These are phyloP conservation scores for Peronospora belbahrii DNA, from an alignment of 352 stramenopile genomes.

Conservation along the genomic window DNA sequence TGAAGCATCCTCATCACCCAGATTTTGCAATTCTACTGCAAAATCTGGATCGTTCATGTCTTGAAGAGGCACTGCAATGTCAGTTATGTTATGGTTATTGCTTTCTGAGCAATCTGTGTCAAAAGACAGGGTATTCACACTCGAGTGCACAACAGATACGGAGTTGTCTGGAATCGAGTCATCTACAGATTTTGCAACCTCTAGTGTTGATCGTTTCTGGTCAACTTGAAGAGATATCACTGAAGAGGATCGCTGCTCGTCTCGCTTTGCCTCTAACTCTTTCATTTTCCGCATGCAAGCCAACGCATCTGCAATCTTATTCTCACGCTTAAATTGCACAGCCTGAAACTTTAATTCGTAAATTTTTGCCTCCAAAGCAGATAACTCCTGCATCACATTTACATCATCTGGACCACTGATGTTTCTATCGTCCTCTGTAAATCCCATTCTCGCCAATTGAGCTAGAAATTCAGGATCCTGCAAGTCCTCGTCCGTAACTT, in stretches of 20 bases:
- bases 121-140: constrained; percentile 2
- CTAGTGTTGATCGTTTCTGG: background rate
- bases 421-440: constrained; percentile 13
- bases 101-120: background rate
- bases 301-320: constrained; percentile 48
- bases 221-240: background rate
- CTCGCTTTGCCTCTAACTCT: constrained; percentile 37
- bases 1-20: constrained; percentile 9
- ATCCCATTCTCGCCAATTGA: constrained; percentile 44
- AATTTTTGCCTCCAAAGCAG: constrained; percentile 39
- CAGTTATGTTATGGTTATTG: constrained; percentile 15
- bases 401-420: background rate
- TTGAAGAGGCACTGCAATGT: constrained; percentile 48
- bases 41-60: constrained; percentile 55
- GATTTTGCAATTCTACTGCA: constrained; percentile 33
- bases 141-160: constrained; percentile 7
- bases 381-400: constrained; percentile 14
- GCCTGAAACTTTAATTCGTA: constrained; percentile 37
- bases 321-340: constrained; percentile 45
- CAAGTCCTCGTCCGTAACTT: constrained; percentile 79
- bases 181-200: background rate
- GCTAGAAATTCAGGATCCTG: constrained; percentile 56
- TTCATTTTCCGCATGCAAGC: constrained; percentile 53
- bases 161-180: background rate
- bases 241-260: constrained; percentile 3